Base-by-base conservation (phyloP, 352 stramenopile species). In the Thalassiosira livingstoniorum region DNA sequence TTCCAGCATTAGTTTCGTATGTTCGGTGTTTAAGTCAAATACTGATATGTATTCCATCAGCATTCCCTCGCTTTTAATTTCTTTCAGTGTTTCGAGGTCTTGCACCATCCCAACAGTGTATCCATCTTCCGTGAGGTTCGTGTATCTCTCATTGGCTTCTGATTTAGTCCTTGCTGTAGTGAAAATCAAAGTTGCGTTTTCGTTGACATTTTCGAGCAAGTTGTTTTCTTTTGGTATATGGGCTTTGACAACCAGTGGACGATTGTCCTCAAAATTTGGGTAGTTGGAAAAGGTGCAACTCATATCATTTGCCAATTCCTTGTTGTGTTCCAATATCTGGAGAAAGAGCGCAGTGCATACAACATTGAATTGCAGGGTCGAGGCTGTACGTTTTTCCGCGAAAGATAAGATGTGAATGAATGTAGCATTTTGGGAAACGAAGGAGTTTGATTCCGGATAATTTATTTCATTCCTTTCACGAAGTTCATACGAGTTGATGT, bases 301-400 rank as follows among this genome's bases (percentile, higher is more conserved):
- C 11, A 58, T 78, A 35, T 54, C 29, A 23, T 78, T 53, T 34
- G 58, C 23, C n/a, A 70, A 34, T 10, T 27, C 39, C 18, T 55
- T 55, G 21, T 5, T 18, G 51, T 67, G 13, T 3, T 15, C 32
- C 18, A 29, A 18, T n/a, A 47, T 64, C 35, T 78, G 57, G 25
- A 78, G 39, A 27, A 64, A 70, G 18, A 78, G 43, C 37, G 55
- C 21, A 15, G 63, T 42, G 31, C 70, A 78, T 13, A 70, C 31
- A 4, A 65, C 53, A 31, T 70, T 69, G 61, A 78, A 78, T 70
- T 78, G 70, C 27, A 65, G n/a, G 31, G 70, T 78, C 15, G 55
- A 78, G 10, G 70, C 57, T 27, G 57, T 70, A 29, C 57, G 57
- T 2, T 31, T 15, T 29, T 13, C 11, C 1, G 42, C 63, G n/a